A percentile compares a stretch with the other conserved stretches of the same genome.
Evolutionary conservation across 2,329 filamentous ascomycete genomes (phyloP).

Genomic region (Neofusicoccum cordaticola): DNA sequence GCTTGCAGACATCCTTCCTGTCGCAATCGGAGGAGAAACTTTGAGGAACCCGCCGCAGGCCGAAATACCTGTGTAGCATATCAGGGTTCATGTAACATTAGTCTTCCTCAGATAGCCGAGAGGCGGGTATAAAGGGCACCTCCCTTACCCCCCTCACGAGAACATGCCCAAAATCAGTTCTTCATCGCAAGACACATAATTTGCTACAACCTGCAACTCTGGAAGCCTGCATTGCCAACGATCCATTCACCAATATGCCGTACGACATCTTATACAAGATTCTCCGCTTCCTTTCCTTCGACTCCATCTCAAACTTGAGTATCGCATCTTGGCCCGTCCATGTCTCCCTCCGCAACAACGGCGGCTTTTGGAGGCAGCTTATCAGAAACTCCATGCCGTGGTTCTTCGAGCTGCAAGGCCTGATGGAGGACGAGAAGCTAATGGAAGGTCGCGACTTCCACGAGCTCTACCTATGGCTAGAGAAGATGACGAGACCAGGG

Average conservation of each 20-base stretch:
- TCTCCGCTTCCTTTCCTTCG: not conserved
- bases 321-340: not conserved
- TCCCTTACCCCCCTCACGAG: too few species aligned
- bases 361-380: not conserved
- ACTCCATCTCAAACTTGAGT: not conserved
- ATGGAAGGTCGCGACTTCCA: constrained; percentile 18
- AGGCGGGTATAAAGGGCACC: too few species aligned
- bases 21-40: not conserved
- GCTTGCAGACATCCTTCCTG: not conserved
- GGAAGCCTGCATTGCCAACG: not conserved
- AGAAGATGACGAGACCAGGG: constrained; percentile 20
- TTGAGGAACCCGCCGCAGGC: not conserved
- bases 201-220: too few species aligned
- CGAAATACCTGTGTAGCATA: not conserved
- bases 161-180: too few species aligned
- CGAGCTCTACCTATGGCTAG: constrained; percentile 25
- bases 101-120: too few species aligned
- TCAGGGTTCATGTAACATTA: too few species aligned
- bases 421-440: not conserved
- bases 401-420: not conserved
- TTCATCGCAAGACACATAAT: too few species aligned
- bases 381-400: not conserved
- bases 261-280: not conserved
- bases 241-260: not conserved
- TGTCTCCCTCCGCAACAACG: not conserved